Conservation (phyloP, 441 rosid genomes). For the Mallotus japonicus region DNA sequence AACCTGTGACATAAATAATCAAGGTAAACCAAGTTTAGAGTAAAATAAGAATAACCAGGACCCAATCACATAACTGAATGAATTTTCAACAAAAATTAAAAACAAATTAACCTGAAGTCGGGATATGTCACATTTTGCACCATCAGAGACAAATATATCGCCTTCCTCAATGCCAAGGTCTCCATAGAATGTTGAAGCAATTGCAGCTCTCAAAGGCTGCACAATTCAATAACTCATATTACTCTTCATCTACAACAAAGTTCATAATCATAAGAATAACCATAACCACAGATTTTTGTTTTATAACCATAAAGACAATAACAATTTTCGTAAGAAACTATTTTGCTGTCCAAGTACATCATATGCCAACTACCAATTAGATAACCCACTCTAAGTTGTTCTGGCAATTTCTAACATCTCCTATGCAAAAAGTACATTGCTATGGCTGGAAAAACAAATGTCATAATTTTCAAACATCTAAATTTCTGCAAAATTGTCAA, state of each 20-base stretch:
- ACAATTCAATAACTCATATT: slow-evolving; percentile 25
- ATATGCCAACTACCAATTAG: not conserved
- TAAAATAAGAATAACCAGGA: not conserved
- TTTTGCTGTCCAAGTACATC: not conserved
- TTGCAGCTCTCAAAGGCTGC: slow-evolving; percentile 84
- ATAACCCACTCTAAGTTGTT: not conserved
- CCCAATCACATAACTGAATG: too few relatives aligned
- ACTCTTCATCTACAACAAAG: slow-evolving; percentile 13
- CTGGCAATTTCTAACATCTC: not conserved
- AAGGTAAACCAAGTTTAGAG: slow-evolving; percentile 9
- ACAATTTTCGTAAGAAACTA: not conserved
- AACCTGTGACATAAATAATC: slow-evolving; percentile 45
- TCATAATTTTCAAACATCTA: not conserved
- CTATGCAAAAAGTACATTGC: not conserved
- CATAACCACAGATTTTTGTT: not conserved
- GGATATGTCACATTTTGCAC: slow-evolving; percentile 97
- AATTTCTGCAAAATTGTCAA: not conserved
- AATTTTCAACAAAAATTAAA: not conserved
- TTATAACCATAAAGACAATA: not conserved
- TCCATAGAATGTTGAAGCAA: slow-evolving; percentile 69
- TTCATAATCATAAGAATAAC: not conserved
- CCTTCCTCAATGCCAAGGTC: slow-evolving; percentile 81
- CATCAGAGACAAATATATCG: slow-evolving; percentile 96
- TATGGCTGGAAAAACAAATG: not conserved
- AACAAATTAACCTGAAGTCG: slow-evolving; percentile 80